These are phyloP conservation scores for Heterobasidion irregulare DNA, from an alignment of 1,284 basidiomycete species.

Conservation along the genomic window DNA sequence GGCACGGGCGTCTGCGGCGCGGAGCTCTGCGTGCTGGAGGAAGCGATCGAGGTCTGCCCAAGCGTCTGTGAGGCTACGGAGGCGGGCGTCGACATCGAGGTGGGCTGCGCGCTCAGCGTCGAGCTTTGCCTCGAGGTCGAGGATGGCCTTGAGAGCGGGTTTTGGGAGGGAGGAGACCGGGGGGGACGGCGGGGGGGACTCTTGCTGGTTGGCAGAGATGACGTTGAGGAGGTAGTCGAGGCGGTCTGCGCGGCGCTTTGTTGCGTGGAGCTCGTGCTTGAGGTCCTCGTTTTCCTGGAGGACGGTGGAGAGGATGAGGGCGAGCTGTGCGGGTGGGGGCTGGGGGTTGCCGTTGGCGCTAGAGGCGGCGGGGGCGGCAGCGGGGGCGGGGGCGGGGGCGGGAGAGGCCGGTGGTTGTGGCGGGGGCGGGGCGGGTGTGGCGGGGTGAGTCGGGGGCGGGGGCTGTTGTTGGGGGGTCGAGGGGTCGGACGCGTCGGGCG, in stretches of 20 bases:
- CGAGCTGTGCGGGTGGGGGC: background rate
- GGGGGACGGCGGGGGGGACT: background rate
- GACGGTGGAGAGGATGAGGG: background rate
- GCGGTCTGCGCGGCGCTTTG: too few species aligned
- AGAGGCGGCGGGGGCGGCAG: too few species aligned
- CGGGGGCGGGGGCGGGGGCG: too few species aligned
- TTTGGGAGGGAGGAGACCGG: constrained; percentile 11
- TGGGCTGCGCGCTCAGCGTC: constrained; percentile 39
- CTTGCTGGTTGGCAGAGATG: too few species aligned
- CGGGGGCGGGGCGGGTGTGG: constrained; percentile 12
- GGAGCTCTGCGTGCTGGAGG: constrained; percentile 34
- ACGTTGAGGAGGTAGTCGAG: too few species aligned
- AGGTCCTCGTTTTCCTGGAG: background rate
- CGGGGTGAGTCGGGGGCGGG: constrained; percentile 13
- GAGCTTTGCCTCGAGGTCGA: constrained; percentile 41
- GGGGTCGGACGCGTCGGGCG: too few species aligned
- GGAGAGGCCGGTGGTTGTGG: too few species aligned
- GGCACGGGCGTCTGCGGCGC: constrained; percentile 39
- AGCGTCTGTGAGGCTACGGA: constrained; percentile 37
- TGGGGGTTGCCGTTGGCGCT: too few species aligned
- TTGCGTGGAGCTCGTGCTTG: too few species aligned
- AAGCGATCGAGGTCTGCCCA: constrained; percentile 49
- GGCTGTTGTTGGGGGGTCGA: background rate
- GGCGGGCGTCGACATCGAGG: constrained; percentile 48
- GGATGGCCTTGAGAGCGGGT: constrained; percentile 25